phyloP scores from a whole-genome alignment of 805 yeast genomes.

The Ogataea dorogensis region DNA sequence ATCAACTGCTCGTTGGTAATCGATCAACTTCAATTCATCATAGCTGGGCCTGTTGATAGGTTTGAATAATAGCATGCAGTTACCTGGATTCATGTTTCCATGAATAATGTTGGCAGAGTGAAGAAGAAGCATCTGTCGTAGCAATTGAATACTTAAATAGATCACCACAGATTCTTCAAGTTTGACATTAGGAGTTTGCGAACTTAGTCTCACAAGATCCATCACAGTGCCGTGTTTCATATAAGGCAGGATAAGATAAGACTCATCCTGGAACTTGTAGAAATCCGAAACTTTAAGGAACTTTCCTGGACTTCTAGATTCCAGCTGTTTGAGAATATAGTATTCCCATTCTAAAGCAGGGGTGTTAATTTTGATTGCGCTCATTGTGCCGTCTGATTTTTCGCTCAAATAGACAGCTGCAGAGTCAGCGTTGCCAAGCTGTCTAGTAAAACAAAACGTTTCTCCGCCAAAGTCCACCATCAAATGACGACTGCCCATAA shows the following conservation, averaged over 20 bases:
- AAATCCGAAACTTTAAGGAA: conserved; percentile 48
- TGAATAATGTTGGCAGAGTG: conserved; percentile 71
- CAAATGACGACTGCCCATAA: conserved; percentile 36
- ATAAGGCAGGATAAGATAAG: conserved; percentile 64
- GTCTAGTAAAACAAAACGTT: conserved; percentile 47
- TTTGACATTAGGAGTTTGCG: conserved; percentile 31
- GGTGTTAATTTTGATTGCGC: conserved; percentile 71
- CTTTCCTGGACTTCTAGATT: conserved; percentile 33
- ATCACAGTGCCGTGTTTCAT: conserved; percentile 69
- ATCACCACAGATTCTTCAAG: conserved; percentile 61
- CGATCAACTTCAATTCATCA: conserved; percentile 47
- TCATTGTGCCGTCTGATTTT: conserved; percentile 48
- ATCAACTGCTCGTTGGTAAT: conserved; percentile 82
- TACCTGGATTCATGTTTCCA: conserved; percentile 84
- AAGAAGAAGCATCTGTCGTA: conserved; percentile 56
- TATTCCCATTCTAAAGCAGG: conserved; percentile 81
- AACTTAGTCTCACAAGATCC: conserved; percentile 59
- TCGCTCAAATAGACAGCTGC: conserved; percentile 76
- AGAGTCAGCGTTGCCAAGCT: conserved; percentile 79
- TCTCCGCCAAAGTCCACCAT: conserved; percentile 45
- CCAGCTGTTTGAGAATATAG: conserved; percentile 63
- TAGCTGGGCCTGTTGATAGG: conserved; percentile 17
- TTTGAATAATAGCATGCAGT: conserved; percentile 61
- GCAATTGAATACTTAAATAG: conserved; percentile 62
- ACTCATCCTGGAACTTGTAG: conserved; percentile 62